phyloP scores from a whole-genome alignment of 1,284 basidiomycete genomes.

The Malassezia brasiliensis region DNA sequence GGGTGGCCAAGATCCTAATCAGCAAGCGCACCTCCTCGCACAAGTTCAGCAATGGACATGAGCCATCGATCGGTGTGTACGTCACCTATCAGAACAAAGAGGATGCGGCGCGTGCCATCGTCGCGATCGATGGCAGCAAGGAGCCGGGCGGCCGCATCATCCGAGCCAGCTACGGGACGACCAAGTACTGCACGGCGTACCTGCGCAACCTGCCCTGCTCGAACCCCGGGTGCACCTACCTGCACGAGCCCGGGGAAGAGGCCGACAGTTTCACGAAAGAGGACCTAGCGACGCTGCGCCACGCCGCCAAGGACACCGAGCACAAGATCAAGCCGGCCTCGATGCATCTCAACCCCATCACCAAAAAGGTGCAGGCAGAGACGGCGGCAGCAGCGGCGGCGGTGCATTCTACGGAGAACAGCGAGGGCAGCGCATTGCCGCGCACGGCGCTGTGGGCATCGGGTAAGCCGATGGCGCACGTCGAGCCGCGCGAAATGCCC shows the following conservation, averaged over 20 bases:
- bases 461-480: slow-evolving; percentile 23
- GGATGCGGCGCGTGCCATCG: slow-evolving; percentile 86
- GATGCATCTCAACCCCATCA: slow-evolving; percentile 23
- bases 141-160: slow-evolving; percentile 52
- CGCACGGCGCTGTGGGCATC: slow-evolving; percentile 47
- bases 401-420: background rate
- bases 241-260: slow-evolving; percentile 97
- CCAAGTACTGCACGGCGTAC: slow-evolving; percentile 95
- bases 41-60: slow-evolving; percentile 51
- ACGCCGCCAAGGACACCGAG: slow-evolving; percentile 45
- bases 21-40: slow-evolving; percentile 74
- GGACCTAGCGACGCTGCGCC: slow-evolving; percentile 43
- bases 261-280: slow-evolving; percentile 66
- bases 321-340: slow-evolving; percentile 41
- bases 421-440: slow-evolving; percentile 36
- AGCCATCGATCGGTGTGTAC: slow-evolving; percentile 79
- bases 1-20: slow-evolving; percentile 89
- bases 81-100: slow-evolving; percentile 91
- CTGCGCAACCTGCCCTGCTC: slow-evolving; percentile 76
- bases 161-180: slow-evolving; percentile 89
- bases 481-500: slow-evolving; percentile 14
- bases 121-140: slow-evolving; percentile 76
- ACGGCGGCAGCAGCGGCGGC: background rate
- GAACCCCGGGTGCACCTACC: slow-evolving; percentile 79
- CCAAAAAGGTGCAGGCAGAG: slow-evolving; percentile 21